Evolutionary conservation across 202 grass and related monocot species (phyloP).

Genomic region (Bolboschoenoplectus hybrid): DNA sequence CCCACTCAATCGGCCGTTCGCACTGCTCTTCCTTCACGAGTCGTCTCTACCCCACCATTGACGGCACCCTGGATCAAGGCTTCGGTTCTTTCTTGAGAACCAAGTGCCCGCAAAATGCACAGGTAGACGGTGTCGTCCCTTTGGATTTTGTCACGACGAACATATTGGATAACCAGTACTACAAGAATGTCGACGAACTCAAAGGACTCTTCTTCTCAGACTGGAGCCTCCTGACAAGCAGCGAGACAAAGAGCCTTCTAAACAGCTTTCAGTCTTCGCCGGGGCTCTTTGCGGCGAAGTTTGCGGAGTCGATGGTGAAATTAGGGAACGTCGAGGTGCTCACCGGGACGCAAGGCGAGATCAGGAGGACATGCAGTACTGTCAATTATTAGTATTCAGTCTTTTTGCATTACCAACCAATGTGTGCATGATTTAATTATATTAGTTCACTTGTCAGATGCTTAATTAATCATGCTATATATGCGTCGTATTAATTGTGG

Average conservation of each 20-base stretch:
- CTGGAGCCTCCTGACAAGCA: neutral
- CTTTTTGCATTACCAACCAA: neutral
- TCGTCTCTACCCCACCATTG: conserved; percentile 33
- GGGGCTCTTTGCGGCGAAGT: conserved; percentile 38
- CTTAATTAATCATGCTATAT: neutral
- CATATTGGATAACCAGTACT: conserved; percentile 47
- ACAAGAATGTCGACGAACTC: conserved; percentile 39
- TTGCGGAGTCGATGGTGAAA: conserved; percentile 50
- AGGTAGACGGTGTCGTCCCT: conserved; percentile 11
- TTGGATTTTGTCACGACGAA: conserved; percentile 36
- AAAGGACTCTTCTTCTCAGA: conserved; percentile 36
- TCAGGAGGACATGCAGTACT: conserved; percentile 47
- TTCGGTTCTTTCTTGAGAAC: conserved; percentile 3
- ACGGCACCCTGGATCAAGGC: conserved; percentile 30
- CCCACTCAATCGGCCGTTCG: neutral
- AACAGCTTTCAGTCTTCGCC: conserved; percentile 2
- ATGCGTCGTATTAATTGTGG: neutral
- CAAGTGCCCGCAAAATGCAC: conserved; percentile 34
- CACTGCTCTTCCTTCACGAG: conserved; percentile 39
- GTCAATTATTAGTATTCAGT: conserved; percentile 40
- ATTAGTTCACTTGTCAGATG: too few species aligned
- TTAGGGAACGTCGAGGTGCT: conserved; percentile 44
- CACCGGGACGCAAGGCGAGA: conserved; percentile 43
- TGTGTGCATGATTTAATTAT: too few species aligned
- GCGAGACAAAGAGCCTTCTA: conserved; percentile 32